Evolutionary conservation across 331 rosid species (phyloP).

Genomic region (Ulmus americana): DNA sequence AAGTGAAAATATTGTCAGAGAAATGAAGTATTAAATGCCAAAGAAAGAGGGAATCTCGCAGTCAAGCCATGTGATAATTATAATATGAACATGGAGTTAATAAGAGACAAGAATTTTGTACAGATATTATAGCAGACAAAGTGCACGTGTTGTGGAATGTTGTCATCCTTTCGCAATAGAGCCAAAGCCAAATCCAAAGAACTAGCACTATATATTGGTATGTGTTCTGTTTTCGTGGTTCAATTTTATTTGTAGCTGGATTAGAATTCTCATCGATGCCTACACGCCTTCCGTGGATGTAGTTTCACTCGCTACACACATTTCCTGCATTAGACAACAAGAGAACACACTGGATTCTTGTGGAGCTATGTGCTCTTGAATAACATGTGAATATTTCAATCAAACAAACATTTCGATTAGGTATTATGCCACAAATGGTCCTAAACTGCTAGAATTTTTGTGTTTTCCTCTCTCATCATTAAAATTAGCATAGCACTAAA

Average conservation of each 20-base stretch:
- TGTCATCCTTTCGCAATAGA: not conserved
- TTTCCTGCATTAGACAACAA: constrained; percentile 45
- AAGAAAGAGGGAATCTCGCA: not conserved
- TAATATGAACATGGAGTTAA: constrained; percentile 8
- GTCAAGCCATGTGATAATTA: not conserved
- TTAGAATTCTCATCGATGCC: constrained; percentile 19
- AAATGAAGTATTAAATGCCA: constrained; percentile 2
- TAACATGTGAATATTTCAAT: too few relatives aligned
- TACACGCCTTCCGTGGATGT: constrained; percentile 26
- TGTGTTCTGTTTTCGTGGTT: constrained; percentile 2
- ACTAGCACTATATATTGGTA: not conserved
- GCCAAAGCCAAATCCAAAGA: not conserved
- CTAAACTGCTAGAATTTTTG: too few relatives aligned
- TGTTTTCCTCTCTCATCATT: too few relatives aligned
- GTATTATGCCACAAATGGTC: too few relatives aligned
- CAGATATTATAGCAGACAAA: not conserved
- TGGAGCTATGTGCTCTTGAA: not conserved
- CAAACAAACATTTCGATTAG: too few relatives aligned
- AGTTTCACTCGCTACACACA: constrained; percentile 46
- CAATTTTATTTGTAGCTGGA: not conserved
- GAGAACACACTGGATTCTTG: not conserved
- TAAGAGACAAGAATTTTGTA: not conserved
- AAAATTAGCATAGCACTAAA: too few relatives aligned
- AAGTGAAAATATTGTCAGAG: not conserved
- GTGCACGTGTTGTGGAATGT: constrained; percentile 8